Base-by-base conservation (phyloP, 768 basidiomycete species). In the Rhodotorula kratochvilovae region DNA sequence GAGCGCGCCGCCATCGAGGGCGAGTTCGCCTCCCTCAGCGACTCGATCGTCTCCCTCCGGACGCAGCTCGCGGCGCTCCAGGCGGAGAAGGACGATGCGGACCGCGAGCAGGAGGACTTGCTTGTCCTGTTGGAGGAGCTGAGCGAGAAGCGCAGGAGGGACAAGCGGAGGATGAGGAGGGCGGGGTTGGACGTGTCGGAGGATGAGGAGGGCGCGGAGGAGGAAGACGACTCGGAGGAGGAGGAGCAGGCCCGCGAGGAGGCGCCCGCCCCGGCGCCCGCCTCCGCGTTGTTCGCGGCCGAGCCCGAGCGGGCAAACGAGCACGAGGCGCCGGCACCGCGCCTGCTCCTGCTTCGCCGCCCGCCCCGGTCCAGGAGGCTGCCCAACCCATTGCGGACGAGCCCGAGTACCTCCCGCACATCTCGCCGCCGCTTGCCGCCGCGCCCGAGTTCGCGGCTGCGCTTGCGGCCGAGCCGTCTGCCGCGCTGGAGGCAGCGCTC, bases 101-200 rank as follows among this genome's bases (percentile, higher is more conserved):
- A 96, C 80, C 94, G 93, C 81, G 95, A 99, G 80, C 94, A 97
- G 76, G 95, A 97, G 79, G 95, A 99, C 80, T 80, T 98, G 59
- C 83, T 99, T 31, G 94, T 99, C 19, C 81, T 97, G 43, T 83
- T 99, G 7, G 96, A 98, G 77, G 96, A 98, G 81, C 83, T 96
- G 71, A 90, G 87, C 56, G 85, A 83, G 73, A 99, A 99, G 81
- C 84, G 94, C 63, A 86, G 85, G 82, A 84, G 83, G 75, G 96
- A 98, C 78, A 98, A 98, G 82, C 84, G 80, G 58, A 83, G 85
- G 74, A 85, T 99, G 83, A 83, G 84, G 77, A 86, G 85, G 67
- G 86, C 85, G 17, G 90, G 90, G 0, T 67, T 91, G 79, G 93
- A 93, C 45, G 94, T 97, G 3, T 93, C 91, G 1, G 95, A 97